Base-by-base conservation (phyloP, 2,329 filamentous ascomycete species). In the Neoascochyta sp. region DNA sequence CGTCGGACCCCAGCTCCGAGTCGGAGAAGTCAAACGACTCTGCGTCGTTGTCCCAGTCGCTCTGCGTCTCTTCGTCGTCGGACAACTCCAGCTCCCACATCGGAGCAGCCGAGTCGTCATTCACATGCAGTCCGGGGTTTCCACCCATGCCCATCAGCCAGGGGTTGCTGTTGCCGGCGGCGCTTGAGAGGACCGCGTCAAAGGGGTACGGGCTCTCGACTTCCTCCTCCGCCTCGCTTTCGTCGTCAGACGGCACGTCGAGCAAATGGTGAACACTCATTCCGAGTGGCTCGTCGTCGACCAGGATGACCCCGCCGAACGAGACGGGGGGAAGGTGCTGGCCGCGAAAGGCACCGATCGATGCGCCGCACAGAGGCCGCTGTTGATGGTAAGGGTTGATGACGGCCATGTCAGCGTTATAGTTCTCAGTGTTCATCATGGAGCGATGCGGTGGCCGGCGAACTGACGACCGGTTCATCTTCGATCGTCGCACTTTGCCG, bases 241-340 rank as follows among this genome's bases (percentile, higher is more conserved):
- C 73, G 23, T 75, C 72, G 24, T 68, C 62, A 35, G 74, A 75
- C 8, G 75, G 68, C 9, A 68, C 65, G 50, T 95, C 90, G 3
- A 96, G 76, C 80, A 96, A 90, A 61, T 96, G 90, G 54, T 96
- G 90, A 0, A 96, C 90, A 13, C 87, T 95, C 86, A 96, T 92
- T 9, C 90, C 90, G 52, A 88, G 92, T 0, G 86, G 78, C 58
- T 83, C 80, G 32, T 84, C 80, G 54, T 96, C 88, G 2, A 96
- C 79, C 17, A 92, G 68, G 22, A 96, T 79, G 4, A 95, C 74
- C 7, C 90, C 90, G 9, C 90, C 90, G 46, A 94, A 88, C 17
- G 87, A 93, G 3, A 94, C 90, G 2, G 90, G 87, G 5, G 89
- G 88, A 3, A 95, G 70, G 54, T 95, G 90, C 23, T 85, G 80